phyloP scores from a whole-genome alignment of 805 yeast species.

The Candida piceae region DNA sequence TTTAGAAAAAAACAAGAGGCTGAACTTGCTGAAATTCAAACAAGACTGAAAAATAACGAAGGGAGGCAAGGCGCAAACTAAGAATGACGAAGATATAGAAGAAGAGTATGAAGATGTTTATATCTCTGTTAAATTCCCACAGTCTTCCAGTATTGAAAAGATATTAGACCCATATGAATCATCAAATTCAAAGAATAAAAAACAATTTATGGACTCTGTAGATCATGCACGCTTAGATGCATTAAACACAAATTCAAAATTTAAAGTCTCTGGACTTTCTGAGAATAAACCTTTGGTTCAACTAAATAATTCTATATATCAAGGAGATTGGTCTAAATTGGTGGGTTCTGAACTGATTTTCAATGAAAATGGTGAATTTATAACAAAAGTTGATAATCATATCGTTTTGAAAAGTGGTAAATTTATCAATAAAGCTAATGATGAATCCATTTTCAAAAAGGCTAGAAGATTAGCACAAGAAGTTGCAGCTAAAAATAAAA shows the following conservation, averaged over 20 bases:
- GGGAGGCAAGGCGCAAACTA: conserved; percentile 3
- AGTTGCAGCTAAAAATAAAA: conserved; percentile 5
- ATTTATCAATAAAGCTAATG: conserved; percentile 20
- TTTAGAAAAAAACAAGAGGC: conserved; percentile 35
- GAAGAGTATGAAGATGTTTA: conserved; percentile 40
- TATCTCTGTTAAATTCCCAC: conserved; percentile 50
- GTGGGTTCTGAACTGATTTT: conserved; percentile 65
- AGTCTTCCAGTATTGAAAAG: conserved; percentile 21
- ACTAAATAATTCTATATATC: conserved; percentile 54
- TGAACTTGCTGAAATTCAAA: conserved; percentile 13
- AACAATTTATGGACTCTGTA: conserved; percentile 6
- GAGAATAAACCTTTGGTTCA: conserved; percentile 51
- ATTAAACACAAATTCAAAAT: conserved; percentile 2
- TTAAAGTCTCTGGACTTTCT: conserved; percentile 55
- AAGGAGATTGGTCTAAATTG: conserved; percentile 70
- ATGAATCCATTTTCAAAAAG: conserved; percentile 18
- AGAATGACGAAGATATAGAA: conserved; percentile 4
- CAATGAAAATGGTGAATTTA: conserved; percentile 31
- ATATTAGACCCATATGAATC: not conserved
- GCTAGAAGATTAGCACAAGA: conserved; percentile 21
- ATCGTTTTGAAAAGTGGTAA: conserved; percentile 28
- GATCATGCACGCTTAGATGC: conserved; percentile 3
- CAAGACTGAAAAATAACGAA: not conserved
- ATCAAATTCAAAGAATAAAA: conserved; percentile 1
- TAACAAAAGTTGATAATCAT: conserved; percentile 28